Conservation (phyloP, 306 rosid species). For the Vigna angularis region DNA sequence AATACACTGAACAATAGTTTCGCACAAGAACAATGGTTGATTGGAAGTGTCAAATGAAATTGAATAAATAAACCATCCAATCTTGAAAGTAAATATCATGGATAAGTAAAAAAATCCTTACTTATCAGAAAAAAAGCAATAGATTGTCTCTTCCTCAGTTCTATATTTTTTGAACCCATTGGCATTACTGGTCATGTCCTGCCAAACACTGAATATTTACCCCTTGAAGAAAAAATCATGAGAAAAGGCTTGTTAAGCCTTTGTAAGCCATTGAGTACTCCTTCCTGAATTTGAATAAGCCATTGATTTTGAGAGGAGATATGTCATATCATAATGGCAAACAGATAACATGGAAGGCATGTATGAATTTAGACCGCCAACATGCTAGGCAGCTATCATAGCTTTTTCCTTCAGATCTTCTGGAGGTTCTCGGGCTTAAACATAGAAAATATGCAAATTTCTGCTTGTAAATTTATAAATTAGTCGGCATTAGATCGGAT, state of each 20-base stretch:
- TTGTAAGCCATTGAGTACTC: neutral
- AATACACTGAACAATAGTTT: neutral
- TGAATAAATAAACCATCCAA: conserved; percentile 29
- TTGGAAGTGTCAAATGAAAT: conserved; percentile 9
- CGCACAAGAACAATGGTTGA: neutral
- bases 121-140: neutral
- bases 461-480: neutral
- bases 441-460: conserved; percentile 13
- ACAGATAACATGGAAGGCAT: neutral
- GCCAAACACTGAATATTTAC: conserved; percentile 6
- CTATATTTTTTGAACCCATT: conserved; percentile 7
- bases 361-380: neutral
- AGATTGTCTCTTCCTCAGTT: neutral
- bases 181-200: neutral
- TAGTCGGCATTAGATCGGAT: conserved; percentile 2
- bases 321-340: neutral
- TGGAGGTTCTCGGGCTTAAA: neutral
- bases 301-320: neutral
- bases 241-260: conserved; percentile 1
- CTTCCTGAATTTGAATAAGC: conserved; percentile 13
- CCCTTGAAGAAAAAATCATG: conserved; percentile 18
- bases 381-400: neutral
- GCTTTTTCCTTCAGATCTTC: conserved; percentile 13
- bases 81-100: neutral
- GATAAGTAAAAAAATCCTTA: neutral